Base-by-base conservation (phyloP, 768 basidiomycete species). In the Mycena galericulata region DNA sequence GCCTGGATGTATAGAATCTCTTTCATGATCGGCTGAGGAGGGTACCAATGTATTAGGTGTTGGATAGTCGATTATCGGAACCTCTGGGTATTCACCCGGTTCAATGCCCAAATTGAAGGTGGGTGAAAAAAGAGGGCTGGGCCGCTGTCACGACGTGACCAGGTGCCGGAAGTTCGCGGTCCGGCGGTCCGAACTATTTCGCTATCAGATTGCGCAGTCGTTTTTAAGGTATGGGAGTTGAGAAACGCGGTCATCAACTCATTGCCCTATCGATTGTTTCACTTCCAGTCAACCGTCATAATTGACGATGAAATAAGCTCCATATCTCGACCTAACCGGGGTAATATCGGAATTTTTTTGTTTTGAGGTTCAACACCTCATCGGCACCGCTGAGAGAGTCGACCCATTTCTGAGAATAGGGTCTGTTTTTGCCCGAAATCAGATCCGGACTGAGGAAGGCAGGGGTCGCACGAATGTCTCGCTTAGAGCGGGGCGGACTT, bases 1-100 rank as follows among this genome's bases (percentile, higher is more conserved):
- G 91, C 91, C 77, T 94, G 93, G 56, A 95, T 81, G 76, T 95
- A 90, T 65, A 95, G 78, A 68, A 94, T 92, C 75, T 95, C 93
- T 74, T 86, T 89, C 92, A 94, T 94, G 8, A 2, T 45, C 49
- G 26, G 40, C n/a, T 51, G 50, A 32, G 32, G 36, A 9, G 6
- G 26, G 53, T 12, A 14, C 32, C n/a, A 14, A 20, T 20, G 3
- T 29, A 18, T 17, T 32, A 4, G 15, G 17, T 18, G 27, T 53
- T 34, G 29, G 17, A 20, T 30, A 17, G 11, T 46, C 12, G 9
- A 10, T 32, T 53, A 18, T 27, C 30, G 30, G 18, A 3, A n/a
- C n/a, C n/a, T 14, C 34, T 36, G 34, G 8, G 34, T 36, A 7
- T 14, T 7, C 34, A 14, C 34, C 34, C 34, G 34, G 34, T 14